A percentile compares a stretch with the other conserved stretches of the same genome.
phyloP scores from a whole-genome alignment of 805 yeast species.

The Soucietia sequanensis region DNA sequence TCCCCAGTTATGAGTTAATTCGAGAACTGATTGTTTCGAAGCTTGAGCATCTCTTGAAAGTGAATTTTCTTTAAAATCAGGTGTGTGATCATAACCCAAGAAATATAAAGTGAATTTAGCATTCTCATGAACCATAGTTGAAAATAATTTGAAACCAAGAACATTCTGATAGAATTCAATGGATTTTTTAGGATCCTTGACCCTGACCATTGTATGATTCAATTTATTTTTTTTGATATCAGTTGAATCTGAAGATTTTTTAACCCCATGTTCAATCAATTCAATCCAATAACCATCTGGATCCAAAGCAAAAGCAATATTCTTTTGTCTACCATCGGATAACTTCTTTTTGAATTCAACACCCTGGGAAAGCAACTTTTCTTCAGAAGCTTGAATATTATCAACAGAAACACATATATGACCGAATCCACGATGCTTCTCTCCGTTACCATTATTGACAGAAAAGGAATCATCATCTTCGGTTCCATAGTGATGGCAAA shows the following conservation, averaged over 20 bases:
- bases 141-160: slow-evolving; percentile 75
- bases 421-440: slow-evolving; percentile 88
- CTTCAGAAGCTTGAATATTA: slow-evolving; percentile 65
- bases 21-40: slow-evolving; percentile 68
- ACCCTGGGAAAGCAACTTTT: slow-evolving; percentile 53
- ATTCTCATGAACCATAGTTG: slow-evolving; percentile 52
- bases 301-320: slow-evolving; percentile 92
- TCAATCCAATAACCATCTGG: slow-evolving; percentile 98
- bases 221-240: slow-evolving; percentile 47
- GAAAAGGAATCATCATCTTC: slow-evolving; percentile 56
- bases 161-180: slow-evolving; percentile 75
- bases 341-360: slow-evolving; percentile 81
- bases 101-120: slow-evolving; percentile 88
- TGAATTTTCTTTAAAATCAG: slow-evolving; percentile 42
- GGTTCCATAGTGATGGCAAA: slow-evolving; percentile 77
- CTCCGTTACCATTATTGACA: slow-evolving; percentile 78
- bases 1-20: slow-evolving; percentile 95
- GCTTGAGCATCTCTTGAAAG: slow-evolving; percentile 28
- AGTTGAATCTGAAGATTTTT: slow-evolving; percentile 40
- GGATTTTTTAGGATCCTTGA: slow-evolving; percentile 77
- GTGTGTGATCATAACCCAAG: slow-evolving; percentile 63
- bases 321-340: slow-evolving; percentile 86
- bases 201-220: slow-evolving; percentile 92
- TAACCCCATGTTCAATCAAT: slow-evolving; percentile 58
- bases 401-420: slow-evolving; percentile 89